Evolutionary conservation across 306 rosid genomes (phyloP), one percentile per base, ranked within the genome.

Genomic region (Cucurbita ficifolia): DNA sequence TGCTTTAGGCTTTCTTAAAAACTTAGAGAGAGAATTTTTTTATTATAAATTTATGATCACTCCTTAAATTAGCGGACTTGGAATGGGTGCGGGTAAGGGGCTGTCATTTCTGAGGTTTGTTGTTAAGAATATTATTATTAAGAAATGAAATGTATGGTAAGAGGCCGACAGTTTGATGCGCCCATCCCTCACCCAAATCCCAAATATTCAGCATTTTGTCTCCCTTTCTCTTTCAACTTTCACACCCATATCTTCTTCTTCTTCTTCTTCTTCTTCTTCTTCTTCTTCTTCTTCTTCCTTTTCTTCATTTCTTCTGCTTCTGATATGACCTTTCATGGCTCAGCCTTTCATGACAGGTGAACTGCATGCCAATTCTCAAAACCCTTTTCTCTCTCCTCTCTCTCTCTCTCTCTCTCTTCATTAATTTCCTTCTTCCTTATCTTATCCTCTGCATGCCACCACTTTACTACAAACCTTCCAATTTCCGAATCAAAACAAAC

Each of bases 151-250:
- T 81, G 92, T 86, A 76, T 33, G 86, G 75, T 17, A 45, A 61
- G 84, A 49, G 65, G 70, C 87, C 96, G 88, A 89, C 96, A 89
- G 65, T 22, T 53, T 79, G 90, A 77, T 79, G 84, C 78, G 83
- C 85, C 62, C 79, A 58, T 75, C 83, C 79, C 78, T 86, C 38
- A 53, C 55, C 75, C 76, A 70, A 76, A 83, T 81, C 87, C 87
- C 88, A 53, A 64, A 74, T 46, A 80, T 79, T 80, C 48, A 80
- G 86, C 84, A 80, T 70, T 78, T 4, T 85, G 84, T 79, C 80
- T 45, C 83, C 79, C 35, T 65, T 10, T 46, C 50, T 46, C 50
- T 46, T 46, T 46, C 14, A 22, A 9, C 5, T 21, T 55, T 21
- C 8, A 50, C 0, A 14, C 61, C 61, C 61, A 55, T 55, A 21